Conservation (phyloP, 306 rosid genomes). For the Glycine latifolia region DNA sequence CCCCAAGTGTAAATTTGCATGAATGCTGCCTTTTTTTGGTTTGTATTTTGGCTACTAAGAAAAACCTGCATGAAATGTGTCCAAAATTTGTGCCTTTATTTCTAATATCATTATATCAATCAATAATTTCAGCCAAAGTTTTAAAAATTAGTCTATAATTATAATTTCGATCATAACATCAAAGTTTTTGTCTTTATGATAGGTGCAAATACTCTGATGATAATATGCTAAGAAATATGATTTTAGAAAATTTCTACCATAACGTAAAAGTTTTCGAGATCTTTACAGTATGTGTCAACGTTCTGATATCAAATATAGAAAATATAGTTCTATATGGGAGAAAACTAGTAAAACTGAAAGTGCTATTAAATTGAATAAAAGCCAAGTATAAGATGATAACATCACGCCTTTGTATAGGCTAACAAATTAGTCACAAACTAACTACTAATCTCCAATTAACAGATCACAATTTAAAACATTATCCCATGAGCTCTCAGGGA, state of each 20-base stretch:
- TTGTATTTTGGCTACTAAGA: conserved; percentile 1
- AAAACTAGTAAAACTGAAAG: not conserved
- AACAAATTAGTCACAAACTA: not conserved
- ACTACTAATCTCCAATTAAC: not conserved
- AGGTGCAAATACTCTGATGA: no score
- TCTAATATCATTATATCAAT: not conserved
- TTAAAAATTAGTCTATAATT: no score
- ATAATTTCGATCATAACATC: no score
- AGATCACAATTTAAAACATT: not conserved
- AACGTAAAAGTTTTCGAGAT: no score
- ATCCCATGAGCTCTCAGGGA: not conserved
- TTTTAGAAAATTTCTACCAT: no score
- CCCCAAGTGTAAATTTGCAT: conserved; percentile 10
- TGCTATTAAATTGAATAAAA: not conserved
- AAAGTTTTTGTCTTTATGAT: no score
- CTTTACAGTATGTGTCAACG: no score
- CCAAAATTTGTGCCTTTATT: not conserved
- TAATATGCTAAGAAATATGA: no score
- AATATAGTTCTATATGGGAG: no score
- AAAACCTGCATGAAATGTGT: conserved; percentile 41
- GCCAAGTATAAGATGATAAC: not conserved
- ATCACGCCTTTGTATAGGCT: not conserved
- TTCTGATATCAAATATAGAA: no score
- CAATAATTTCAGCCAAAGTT: no score
- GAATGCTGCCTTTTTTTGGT: not conserved